These are phyloP conservation scores for Yamadazyma phyllophila DNA, from an alignment of 805 yeast species.

Conservation along the genomic window DNA sequence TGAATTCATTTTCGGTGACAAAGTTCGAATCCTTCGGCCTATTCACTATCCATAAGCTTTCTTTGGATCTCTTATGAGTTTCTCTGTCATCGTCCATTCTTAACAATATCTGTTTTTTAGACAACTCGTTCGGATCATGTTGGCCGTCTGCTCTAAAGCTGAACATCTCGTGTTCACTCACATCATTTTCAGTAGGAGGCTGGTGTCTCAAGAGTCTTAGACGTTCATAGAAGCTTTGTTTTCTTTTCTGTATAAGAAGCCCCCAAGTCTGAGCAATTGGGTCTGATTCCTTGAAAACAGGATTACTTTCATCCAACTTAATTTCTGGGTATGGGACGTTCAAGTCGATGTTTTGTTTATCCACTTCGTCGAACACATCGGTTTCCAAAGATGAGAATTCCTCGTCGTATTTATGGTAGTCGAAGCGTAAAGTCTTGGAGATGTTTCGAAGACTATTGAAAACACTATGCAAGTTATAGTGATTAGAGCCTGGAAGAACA, in stretches of 20 bases:
- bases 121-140: slow-evolving; percentile 20
- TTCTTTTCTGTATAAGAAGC: slow-evolving; percentile 43
- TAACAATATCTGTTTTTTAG: slow-evolving; percentile 56
- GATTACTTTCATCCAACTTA: slow-evolving; percentile 11
- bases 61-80: slow-evolving; percentile 81
- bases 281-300: slow-evolving; percentile 19
- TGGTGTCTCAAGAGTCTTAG: slow-evolving; percentile 36
- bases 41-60: slow-evolving; percentile 70
- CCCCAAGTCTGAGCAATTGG: slow-evolving; percentile 46
- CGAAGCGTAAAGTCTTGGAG: slow-evolving; percentile 33
- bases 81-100: slow-evolving; percentile 95
- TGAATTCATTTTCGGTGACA: slow-evolving; percentile 37
- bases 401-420: slow-evolving; percentile 22
- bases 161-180: slow-evolving; percentile 28
- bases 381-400: slow-evolving; percentile 26
- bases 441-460: slow-evolving; percentile 36
- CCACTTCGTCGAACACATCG: slow-evolving; percentile 35
- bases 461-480: slow-evolving; percentile 36
- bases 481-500: slow-evolving; percentile 37
- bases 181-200: slow-evolving; percentile 19
- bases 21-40: slow-evolving; percentile 37
- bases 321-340: slow-evolving; percentile 36
- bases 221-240: slow-evolving; percentile 53
- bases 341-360: slow-evolving; percentile 27
- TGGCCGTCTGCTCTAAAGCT: slow-evolving; percentile 21